Percentiles rank a stretch among this genome's conserved stretches.
Conservation (phyloP, 1,284 basidiomycete species). For the Waitea zeae region DNA sequence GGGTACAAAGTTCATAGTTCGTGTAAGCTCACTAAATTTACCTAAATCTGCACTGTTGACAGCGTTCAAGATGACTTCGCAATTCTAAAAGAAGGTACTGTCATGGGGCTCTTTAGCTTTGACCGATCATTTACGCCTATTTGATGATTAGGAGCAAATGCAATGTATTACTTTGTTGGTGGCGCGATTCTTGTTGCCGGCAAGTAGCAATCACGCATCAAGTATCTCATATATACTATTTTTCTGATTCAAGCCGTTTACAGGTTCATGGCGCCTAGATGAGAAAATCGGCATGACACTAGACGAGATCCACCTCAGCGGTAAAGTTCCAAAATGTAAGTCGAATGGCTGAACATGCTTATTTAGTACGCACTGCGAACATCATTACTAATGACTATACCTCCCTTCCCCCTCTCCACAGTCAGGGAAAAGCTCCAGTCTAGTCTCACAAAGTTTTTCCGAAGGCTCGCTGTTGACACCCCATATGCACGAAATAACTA, state of each 20-base stretch:
- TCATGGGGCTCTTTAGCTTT: too few relatives aligned
- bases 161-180: slow-evolving; percentile 56
- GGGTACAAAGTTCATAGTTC: too few relatives aligned
- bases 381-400: too few relatives aligned
- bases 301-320: slow-evolving; percentile 54
- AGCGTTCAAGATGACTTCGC: slow-evolving; percentile 60
- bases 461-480: slow-evolving; percentile 42
- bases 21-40: background rate
- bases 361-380: background rate
- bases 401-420: slow-evolving; percentile 14
- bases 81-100: slow-evolving; percentile 57
- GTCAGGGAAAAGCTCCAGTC: slow-evolving; percentile 46
- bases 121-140: too few relatives aligned
- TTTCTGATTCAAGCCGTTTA: background rate
- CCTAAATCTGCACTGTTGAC: background rate
- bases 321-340: slow-evolving; percentile 57
- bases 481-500: slow-evolving; percentile 64
- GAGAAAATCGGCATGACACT: slow-evolving; percentile 63
- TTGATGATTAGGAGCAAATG: too few relatives aligned
- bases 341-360: slow-evolving; percentile 4
- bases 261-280: slow-evolving; percentile 61
- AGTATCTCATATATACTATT: background rate
- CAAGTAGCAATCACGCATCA: slow-evolving; percentile 10
- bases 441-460: slow-evolving; percentile 57
- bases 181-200: slow-evolving; percentile 54